A percentile compares a stretch with the other conserved stretches of the same genome.
Evolutionary conservation across 2,329 filamentous ascomycete genomes (phyloP).

Genomic region (Lomentospora prolificans): DNA sequence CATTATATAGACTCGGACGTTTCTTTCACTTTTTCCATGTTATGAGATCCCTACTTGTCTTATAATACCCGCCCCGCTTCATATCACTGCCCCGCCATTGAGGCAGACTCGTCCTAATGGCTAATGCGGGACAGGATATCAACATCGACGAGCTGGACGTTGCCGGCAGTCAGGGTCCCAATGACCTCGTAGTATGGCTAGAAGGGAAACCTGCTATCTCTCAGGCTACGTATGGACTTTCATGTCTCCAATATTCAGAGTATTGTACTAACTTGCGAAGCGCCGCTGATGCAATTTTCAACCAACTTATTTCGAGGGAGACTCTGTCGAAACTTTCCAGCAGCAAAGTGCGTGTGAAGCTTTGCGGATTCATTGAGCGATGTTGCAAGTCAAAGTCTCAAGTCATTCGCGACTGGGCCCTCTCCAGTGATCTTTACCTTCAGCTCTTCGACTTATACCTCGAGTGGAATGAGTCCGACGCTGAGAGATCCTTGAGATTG

Average conservation of each 20-base stretch:
- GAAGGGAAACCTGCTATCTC: neutral
- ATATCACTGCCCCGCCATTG: neutral
- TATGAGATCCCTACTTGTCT: neutral
- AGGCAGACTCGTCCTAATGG: neutral
- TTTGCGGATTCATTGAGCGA: slow-evolving; percentile 53
- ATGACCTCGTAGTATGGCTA: neutral
- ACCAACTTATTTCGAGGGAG: slow-evolving; percentile 36
- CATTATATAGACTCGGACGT: neutral
- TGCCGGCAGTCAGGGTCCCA: neutral
- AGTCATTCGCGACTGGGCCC: slow-evolving; percentile 37
- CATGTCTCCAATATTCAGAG: neutral
- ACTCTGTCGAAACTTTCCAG: slow-evolving; percentile 44
- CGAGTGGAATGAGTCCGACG: slow-evolving; percentile 58
- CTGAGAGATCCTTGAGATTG: slow-evolving; percentile 53
- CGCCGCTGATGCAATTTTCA: slow-evolving; percentile 32
- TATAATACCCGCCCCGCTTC: neutral
- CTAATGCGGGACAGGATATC: neutral
- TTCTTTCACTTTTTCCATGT: neutral
- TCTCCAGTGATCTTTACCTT: slow-evolving; percentile 35
- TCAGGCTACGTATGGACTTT: neutral
- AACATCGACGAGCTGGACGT: neutral
- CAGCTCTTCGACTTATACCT: slow-evolving; percentile 52
- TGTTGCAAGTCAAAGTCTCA: slow-evolving; percentile 39
- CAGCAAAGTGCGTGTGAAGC: slow-evolving; percentile 44
- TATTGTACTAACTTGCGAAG: slow-evolving; percentile 13